These are phyloP conservation scores for Bathelium albidoporum DNA, from an alignment of 495 filamentous ascomycete species.

Conservation along the genomic window DNA sequence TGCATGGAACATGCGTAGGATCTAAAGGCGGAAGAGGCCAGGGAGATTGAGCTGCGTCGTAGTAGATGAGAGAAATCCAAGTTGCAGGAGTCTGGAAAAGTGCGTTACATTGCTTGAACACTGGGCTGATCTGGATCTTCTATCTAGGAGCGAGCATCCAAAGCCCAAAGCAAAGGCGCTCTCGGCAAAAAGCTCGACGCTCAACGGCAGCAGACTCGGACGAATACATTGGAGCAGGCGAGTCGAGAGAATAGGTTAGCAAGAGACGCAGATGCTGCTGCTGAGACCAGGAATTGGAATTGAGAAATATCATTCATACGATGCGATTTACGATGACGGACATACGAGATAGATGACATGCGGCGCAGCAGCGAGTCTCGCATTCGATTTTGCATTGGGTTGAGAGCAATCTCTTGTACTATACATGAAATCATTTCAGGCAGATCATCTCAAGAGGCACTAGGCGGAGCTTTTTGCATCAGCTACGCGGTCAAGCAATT, in stretches of 20 bases:
- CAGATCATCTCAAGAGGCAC: too few relatives aligned
- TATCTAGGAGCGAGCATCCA: neutral
- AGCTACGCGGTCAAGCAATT: too few relatives aligned
- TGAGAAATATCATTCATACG: too few relatives aligned
- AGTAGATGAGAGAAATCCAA: too few relatives aligned
- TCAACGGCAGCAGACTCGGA: constrained; percentile 17
- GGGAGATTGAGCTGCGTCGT: too few relatives aligned
- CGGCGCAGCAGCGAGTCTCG: neutral
- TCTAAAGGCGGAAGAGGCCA: too few relatives aligned
- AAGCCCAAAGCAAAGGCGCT: constrained; percentile 12
- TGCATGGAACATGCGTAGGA: too few relatives aligned
- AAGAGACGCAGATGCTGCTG: constrained; percentile 18
- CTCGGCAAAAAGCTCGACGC: constrained; percentile 20
- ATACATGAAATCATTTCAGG: neutral
- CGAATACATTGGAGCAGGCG: constrained; percentile 13
- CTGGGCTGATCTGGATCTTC: neutral
- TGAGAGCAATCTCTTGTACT: neutral
- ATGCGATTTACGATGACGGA: too few relatives aligned
- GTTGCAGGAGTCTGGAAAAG: too few relatives aligned
- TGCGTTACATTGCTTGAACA: neutral
- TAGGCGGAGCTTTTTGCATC: too few relatives aligned
- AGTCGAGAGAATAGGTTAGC: constrained; percentile 18
- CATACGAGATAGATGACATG: neutral
- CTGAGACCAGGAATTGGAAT: constrained; percentile 17
- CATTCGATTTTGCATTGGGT: neutral